Conservation (phyloP, 371 early-diverging fungal species). For the Saksenaea vasiformis region DNA sequence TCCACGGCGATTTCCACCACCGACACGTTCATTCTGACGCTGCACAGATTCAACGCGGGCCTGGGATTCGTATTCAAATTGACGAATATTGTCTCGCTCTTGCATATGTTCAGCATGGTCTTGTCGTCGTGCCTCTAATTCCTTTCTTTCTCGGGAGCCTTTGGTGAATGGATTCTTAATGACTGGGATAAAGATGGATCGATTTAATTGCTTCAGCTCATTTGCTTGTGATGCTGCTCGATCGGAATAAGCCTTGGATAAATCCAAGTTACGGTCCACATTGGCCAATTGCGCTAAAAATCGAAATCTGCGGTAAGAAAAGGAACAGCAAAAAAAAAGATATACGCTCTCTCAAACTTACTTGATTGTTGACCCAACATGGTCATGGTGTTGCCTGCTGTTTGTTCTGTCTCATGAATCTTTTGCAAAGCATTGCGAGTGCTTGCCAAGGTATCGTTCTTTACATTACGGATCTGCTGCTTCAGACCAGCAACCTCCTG, state of each 20-base stretch:
- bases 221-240: conserved; percentile 71
- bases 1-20: conserved; percentile 46
- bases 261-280: conserved; percentile 72
- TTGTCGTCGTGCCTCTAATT: conserved; percentile 53
- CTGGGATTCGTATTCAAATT: conserved; percentile 29
- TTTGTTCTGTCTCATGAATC: conserved; percentile 65
- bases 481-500: conserved; percentile 59
- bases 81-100: conserved; percentile 32
- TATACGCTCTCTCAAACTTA: no score
- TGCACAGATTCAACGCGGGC: conserved; percentile 58
- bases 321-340: no score
- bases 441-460: conserved; percentile 73
- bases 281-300: conserved; percentile 66
- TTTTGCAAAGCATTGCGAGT: conserved; percentile 73
- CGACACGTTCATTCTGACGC: conserved; percentile 43
- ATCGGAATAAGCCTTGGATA: conserved; percentile 73
- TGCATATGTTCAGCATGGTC: conserved; percentile 54
- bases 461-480: conserved; percentile 64
- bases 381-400: conserved; percentile 63
- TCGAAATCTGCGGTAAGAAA: not conserved
- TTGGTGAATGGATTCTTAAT: conserved; percentile 68
- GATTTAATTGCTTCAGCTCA: conserved; percentile 77
- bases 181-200: conserved; percentile 76
- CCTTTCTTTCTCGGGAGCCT: conserved; percentile 60
- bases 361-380: conserved; percentile 68